Evolutionary conservation across 352 stramenopile species (phyloP).

Genomic region (Pythium monospermum): DNA sequence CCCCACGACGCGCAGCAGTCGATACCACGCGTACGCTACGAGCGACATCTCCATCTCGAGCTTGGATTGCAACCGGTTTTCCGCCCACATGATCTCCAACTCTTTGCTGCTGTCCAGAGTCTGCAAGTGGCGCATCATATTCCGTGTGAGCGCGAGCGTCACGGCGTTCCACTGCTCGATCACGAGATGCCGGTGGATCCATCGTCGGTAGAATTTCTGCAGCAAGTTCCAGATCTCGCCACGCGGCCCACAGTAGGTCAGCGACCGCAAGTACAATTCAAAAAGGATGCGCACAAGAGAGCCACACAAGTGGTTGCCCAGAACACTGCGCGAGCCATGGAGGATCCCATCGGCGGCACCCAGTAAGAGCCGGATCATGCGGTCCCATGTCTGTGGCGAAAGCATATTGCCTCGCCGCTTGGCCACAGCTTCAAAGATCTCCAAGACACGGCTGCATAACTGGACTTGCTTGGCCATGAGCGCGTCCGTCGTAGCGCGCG

Average conservation of each 20-base stretch:
- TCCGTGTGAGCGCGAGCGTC: conserved; percentile 67
- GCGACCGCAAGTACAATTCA: conserved; percentile 71
- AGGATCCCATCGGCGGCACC: conserved; percentile 72
- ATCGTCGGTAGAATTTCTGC: conserved; percentile 83
- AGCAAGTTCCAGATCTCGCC: conserved; percentile 75
- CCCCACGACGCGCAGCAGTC: conserved; percentile 73
- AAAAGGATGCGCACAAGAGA: conserved; percentile 74
- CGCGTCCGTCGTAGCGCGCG: conserved; percentile 24
- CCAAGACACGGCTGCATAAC: conserved; percentile 68
- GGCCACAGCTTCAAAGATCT: conserved; percentile 71
- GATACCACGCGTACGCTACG: conserved; percentile 82
- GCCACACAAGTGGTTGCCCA: conserved; percentile 72
- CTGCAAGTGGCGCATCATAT: conserved; percentile 68
- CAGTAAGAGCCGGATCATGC: conserved; percentile 73
- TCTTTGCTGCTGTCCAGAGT: conserved; percentile 44
- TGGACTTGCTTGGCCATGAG: conserved; percentile 66
- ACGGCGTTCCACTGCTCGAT: conserved; percentile 85
- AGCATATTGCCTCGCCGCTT: conserved; percentile 59
- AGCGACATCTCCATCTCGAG: conserved; percentile 71
- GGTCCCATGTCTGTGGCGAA: conserved; percentile 76
- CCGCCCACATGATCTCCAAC: conserved; percentile 69
- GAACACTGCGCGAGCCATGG: conserved; percentile 62
- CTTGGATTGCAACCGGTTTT: conserved; percentile 59
- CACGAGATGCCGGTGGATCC: conserved; percentile 81
- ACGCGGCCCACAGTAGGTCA: conserved; percentile 59